These are phyloP conservation scores for Leccinum ochraceum DNA, from an alignment of 768 basidiomycete genomes.

Conservation along the genomic window DNA sequence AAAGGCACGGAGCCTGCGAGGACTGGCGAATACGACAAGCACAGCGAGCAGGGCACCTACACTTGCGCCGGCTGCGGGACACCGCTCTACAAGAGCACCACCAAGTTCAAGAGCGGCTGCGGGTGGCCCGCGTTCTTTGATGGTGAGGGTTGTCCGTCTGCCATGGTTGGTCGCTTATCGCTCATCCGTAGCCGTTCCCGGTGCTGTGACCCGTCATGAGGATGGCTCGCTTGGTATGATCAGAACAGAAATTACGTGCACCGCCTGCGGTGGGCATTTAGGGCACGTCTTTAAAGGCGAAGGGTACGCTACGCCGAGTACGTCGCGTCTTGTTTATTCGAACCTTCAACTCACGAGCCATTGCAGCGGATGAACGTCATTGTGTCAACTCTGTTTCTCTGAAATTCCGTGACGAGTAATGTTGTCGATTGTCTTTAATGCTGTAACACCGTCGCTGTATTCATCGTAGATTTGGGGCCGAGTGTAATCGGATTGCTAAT, in stretches of 20 bases:
- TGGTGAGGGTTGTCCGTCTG: constrained; percentile 44
- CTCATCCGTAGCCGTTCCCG: constrained; percentile 71
- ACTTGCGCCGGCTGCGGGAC: constrained; percentile 78
- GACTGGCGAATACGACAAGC: constrained; percentile 80
- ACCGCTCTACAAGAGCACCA: constrained; percentile 83
- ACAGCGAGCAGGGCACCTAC: constrained; percentile 67
- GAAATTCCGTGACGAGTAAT: constrained; percentile 57
- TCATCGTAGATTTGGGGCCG: not conserved
- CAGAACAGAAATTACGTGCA: constrained; percentile 85
- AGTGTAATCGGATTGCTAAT: not conserved
- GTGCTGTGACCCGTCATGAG: constrained; percentile 78
- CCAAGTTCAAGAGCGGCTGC: constrained; percentile 92
- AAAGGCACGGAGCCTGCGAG: constrained; percentile 85
- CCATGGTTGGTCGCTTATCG: constrained; percentile 1
- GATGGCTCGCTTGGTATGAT: constrained; percentile 66
- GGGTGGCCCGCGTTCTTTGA: constrained; percentile 99
- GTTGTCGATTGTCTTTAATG: not conserved
- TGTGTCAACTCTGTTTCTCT: constrained; percentile 91
- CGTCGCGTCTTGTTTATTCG: constrained; percentile 25
- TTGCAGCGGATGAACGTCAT: constrained; percentile 76
- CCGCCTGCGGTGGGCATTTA: constrained; percentile 90
- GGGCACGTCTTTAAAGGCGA: constrained; percentile 97
- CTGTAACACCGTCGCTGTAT: not conserved
- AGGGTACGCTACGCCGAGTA: constrained; percentile 77
- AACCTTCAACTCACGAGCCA: constrained; percentile 1